Evolutionary conservation across 441 rosid genomes (phyloP).

Genomic region (Populus hybrid): DNA sequence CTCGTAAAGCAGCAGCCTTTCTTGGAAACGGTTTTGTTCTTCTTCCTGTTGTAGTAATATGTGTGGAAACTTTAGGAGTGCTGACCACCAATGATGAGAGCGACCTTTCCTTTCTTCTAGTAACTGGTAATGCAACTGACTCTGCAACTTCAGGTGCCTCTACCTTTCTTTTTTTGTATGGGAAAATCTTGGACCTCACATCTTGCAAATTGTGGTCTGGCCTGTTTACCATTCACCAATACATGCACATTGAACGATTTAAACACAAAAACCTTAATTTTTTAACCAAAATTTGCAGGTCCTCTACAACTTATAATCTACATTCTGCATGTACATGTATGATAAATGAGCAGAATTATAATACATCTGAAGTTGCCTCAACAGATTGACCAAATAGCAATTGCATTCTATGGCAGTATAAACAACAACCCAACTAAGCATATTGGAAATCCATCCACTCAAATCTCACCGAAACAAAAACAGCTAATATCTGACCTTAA

Average conservation of each 20-base stretch:
- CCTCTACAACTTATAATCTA: background rate
- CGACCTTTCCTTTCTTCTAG: constrained; percentile 64
- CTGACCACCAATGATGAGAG: constrained; percentile 61
- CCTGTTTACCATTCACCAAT: constrained; percentile 36
- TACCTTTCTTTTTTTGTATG: constrained; percentile 53
- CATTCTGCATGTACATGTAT: constrained; percentile 6
- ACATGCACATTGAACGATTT: constrained; percentile 3
- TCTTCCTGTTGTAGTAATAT: constrained; percentile 48
- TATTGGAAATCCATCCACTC: background rate
- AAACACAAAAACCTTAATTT: constrained; percentile 4
- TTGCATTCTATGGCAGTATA: background rate
- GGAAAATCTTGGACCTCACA: constrained; percentile 64
- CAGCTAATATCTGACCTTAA: constrained; percentile 41
- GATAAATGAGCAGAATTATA: background rate
- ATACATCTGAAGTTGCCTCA: background rate
- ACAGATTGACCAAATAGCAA: background rate
- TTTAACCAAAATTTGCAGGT: background rate
- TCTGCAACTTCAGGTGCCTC: constrained; percentile 49
- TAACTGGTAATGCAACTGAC: constrained; percentile 37
- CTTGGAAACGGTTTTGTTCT: constrained; percentile 46
- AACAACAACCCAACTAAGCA: background rate
- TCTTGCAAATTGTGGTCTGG: constrained; percentile 77
- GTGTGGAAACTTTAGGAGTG: constrained; percentile 53
- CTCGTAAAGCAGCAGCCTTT: constrained; percentile 44
- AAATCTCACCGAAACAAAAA: background rate